Conservation (phyloP, 306 rosid species). For the Casuarina cunninghamiana region DNA sequence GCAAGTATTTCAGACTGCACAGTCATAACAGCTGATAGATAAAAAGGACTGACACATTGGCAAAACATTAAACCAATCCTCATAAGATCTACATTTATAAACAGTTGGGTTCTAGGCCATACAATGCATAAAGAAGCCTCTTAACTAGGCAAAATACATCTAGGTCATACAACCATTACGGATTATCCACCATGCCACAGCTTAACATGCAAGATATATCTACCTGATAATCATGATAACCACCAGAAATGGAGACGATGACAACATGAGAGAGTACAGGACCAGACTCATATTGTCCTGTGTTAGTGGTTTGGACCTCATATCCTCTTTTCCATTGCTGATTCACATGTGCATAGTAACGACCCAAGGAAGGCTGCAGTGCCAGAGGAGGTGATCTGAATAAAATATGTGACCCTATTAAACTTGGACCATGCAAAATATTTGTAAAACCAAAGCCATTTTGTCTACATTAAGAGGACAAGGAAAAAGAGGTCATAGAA, state of each 20-base stretch:
- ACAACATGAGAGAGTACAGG: conserved; percentile 77
- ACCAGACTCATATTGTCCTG: conserved; percentile 64
- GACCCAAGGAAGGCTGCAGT: conserved; percentile 93
- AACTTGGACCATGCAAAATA: conserved; percentile 30
- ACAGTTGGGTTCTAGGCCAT: conserved; percentile 7
- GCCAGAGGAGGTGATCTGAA: conserved; percentile 98
- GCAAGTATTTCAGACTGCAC: not conserved
- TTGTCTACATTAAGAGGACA: not conserved
- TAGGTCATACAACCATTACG: not conserved
- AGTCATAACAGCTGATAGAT: not conserved
- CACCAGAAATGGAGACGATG: conserved; percentile 87
- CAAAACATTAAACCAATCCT: conserved; percentile 22
- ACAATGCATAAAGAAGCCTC: conserved; percentile 24
- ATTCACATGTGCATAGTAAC: conserved; percentile 78
- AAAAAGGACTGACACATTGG: conserved; percentile 5
- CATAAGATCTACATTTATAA: conserved; percentile 12
- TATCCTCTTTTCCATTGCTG: conserved; percentile 85
- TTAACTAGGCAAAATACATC: conserved; percentile 19
- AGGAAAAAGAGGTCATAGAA: not conserved
- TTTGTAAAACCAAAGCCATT: conserved; percentile 20
- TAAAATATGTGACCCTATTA: conserved; percentile 44
- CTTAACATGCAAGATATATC: conserved; percentile 9
- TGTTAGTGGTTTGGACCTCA: conserved; percentile 56
- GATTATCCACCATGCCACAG: conserved; percentile 12
- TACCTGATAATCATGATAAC: conserved; percentile 94